A percentile compares a stretch with the other conserved stretches of the same genome.
Evolutionary conservation across 2,329 filamentous ascomycete genomes (phyloP).

Genomic region (Neocatenulostroma microsporum): DNA sequence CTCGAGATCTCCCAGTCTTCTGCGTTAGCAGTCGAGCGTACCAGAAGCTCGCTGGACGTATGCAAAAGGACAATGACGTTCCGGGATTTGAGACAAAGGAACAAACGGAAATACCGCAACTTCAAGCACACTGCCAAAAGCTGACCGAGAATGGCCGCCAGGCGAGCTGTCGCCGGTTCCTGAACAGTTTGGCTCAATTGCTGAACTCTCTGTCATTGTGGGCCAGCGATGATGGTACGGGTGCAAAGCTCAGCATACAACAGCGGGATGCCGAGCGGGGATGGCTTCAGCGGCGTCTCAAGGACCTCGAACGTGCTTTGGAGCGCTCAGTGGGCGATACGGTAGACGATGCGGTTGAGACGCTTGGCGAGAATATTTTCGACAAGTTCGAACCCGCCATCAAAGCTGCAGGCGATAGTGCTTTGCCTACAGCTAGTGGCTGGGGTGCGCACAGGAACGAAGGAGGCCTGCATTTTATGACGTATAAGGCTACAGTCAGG

Average conservation of each 20-base stretch:
- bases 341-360: constrained; percentile 33
- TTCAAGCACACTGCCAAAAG: constrained; percentile 52
- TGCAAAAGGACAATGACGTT: constrained; percentile 46
- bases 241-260: constrained; percentile 34
- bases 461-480: constrained; percentile 43
- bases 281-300: constrained; percentile 34
- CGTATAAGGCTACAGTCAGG: constrained; percentile 51
- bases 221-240: constrained; percentile 38
- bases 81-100: constrained; percentile 46
- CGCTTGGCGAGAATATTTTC: constrained; percentile 41
- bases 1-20: constrained; percentile 52
- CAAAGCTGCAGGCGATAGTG: constrained; percentile 32
- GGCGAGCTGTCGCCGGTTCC: constrained; percentile 41
- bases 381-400: constrained; percentile 37
- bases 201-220: constrained; percentile 48
- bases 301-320: constrained; percentile 36
- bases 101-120: constrained; percentile 52
- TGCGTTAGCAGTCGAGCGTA: constrained; percentile 57
- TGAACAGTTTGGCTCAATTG: constrained; percentile 45
- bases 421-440: constrained; percentile 24
- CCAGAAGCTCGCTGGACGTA: constrained; percentile 51
- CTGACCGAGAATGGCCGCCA: constrained; percentile 47
- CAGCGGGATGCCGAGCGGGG: constrained; percentile 32
- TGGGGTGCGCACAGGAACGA: constrained; percentile 34
- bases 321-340: constrained; percentile 34